Evolutionary conservation across 1,139 yeast species (phyloP), one percentile per base, ranked within the genome.

Genomic region (Zhuliangozyma parablackwelliae): DNA sequence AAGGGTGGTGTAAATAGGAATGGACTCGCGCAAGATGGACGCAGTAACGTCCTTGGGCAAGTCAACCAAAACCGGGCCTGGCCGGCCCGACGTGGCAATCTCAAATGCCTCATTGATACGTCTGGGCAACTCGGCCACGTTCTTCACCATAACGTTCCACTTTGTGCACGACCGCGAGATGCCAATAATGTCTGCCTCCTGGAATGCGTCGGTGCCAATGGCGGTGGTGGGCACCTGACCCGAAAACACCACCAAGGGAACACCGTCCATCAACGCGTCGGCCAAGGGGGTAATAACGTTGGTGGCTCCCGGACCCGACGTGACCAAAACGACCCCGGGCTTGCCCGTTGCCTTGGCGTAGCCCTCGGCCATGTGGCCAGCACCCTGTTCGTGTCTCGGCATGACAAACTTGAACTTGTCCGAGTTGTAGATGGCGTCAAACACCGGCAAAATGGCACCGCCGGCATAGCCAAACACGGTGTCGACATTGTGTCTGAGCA

Each of bases 361-460:
- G 44, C 98, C 98, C 69, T 92, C 97, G 38, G 98, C 98, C 98
- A 92, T 92, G 65, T 92, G 98, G 36, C 98, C 98, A 20, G 98
- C 98, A 62, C 98, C 98, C 68, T 92, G 98, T 64, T 92, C 98
- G 60, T 92, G 98, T 57, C 95, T 80, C 36, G 98, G 98, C 51
- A 92, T 72, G 41, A 92, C 87, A 60, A 92, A 92, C 50, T 82
- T 80, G 72, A 92, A 90, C 54, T 84, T 79, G 41, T 84, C 82
- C 11, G 96, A 86, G 68, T 90, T 85, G 72, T 85, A 86, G 53
- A 92, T 92, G 49, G 97, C 98, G 59, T 92, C 98, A 57, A 85
- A 92, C 26, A 92, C 98, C 21, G 98, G 97, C 54, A 92, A 75
- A 57, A 92, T 92, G 50, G 98, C 98, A 59, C 98, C 98, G 54